phyloP scores from a whole-genome alignment of 371 early-diverging fungal species.

The Polyrhizophydium stewartii region DNA sequence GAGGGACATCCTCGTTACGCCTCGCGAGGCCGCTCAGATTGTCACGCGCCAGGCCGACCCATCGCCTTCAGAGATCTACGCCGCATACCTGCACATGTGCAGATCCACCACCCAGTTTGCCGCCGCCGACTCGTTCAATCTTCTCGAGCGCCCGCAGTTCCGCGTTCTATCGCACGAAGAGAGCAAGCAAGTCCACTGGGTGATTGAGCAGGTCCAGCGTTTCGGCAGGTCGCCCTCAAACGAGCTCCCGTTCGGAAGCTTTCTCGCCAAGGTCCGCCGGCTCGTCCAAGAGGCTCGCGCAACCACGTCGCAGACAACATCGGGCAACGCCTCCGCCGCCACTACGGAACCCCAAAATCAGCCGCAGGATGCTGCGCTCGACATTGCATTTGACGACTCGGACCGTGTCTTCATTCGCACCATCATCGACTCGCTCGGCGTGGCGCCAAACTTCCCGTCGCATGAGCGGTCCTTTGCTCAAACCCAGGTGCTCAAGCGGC shows the following conservation, averaged over 20 bases:
- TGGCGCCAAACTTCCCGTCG: slow-evolving; percentile 32
- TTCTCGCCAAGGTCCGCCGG: slow-evolving; percentile 4
- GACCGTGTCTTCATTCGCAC: slow-evolving; percentile 48
- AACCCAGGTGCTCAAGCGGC: slow-evolving; percentile 46
- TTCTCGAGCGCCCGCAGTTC: slow-evolving; percentile 50
- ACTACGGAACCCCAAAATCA: slow-evolving; percentile 20
- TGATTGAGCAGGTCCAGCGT: slow-evolving; percentile 54
- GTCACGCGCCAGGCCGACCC: slow-evolving; percentile 27
- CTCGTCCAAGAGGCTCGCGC: slow-evolving; percentile 49
- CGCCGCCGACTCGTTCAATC: slow-evolving; percentile 33
- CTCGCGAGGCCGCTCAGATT: background rate
- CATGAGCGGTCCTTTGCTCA: slow-evolving; percentile 39
- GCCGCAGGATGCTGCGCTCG: too few relatives aligned
- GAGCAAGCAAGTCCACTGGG: slow-evolving; percentile 34
- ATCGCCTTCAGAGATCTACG: slow-evolving; percentile 47
- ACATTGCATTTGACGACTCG: too few relatives aligned
- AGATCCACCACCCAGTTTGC: slow-evolving; percentile 45
- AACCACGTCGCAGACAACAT: slow-evolving; percentile 36
- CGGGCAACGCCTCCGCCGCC: slow-evolving; percentile 34
- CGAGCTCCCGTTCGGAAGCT: slow-evolving; percentile 26
- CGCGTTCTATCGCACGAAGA: slow-evolving; percentile 45
- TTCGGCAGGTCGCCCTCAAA: background rate
- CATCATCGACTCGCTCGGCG: slow-evolving; percentile 51
- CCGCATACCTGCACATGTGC: slow-evolving; percentile 56
- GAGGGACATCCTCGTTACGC: too few relatives aligned